A percentile compares a stretch with the other conserved stretches of the same genome.
These are phyloP conservation scores for Venturia effusa DNA, from an alignment of 2,329 filamentous ascomycete genomes.

Conservation along the genomic window DNA sequence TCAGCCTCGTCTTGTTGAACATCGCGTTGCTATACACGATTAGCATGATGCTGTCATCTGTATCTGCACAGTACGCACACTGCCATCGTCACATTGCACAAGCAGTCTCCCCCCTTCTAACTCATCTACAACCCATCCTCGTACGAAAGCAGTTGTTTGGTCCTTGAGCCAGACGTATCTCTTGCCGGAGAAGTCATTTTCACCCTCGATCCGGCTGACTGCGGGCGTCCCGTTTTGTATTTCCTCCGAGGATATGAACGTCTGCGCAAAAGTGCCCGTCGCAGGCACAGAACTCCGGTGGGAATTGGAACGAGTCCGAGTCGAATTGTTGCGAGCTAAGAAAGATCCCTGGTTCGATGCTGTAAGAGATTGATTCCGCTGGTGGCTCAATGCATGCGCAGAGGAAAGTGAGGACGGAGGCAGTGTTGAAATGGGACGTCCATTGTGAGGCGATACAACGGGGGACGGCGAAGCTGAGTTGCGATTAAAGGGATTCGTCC, in stretches of 20 bases:
- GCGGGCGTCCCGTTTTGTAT: conserved; percentile 46
- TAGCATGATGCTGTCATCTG: conserved; percentile 14
- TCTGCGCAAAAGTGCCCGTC: conserved; percentile 83
- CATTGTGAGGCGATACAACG: conserved; percentile 36
- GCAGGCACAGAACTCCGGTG: conserved; percentile 49
- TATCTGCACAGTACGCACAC: conserved; percentile 26
- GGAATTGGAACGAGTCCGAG: conserved; percentile 47
- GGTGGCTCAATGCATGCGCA: conserved; percentile 37
- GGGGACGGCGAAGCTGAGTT: conserved; percentile 56
- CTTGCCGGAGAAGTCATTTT: conserved; percentile 98
- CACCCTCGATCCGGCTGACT: conserved; percentile 73
- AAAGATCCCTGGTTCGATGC: conserved; percentile 32
- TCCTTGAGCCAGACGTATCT: conserved; percentile 97
- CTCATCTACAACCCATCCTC: conserved; percentile 85
- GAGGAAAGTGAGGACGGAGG: conserved; percentile 31
- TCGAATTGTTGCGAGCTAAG: conserved; percentile 24
- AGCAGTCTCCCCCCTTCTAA: conserved; percentile 56
- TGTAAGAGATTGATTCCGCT: conserved; percentile 54
- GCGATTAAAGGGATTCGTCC: conserved; percentile 70
- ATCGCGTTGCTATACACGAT: conserved; percentile 55
- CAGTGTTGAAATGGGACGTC: conserved; percentile 65
- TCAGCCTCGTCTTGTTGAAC: conserved; percentile 81
- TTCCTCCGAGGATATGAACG: conserved; percentile 87
- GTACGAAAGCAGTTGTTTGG: conserved; percentile 74
- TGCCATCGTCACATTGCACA: conserved; percentile 90